These are phyloP conservation scores for Neltuma alba DNA, from an alignment of 306 rosid species.

Conservation along the genomic window DNA sequence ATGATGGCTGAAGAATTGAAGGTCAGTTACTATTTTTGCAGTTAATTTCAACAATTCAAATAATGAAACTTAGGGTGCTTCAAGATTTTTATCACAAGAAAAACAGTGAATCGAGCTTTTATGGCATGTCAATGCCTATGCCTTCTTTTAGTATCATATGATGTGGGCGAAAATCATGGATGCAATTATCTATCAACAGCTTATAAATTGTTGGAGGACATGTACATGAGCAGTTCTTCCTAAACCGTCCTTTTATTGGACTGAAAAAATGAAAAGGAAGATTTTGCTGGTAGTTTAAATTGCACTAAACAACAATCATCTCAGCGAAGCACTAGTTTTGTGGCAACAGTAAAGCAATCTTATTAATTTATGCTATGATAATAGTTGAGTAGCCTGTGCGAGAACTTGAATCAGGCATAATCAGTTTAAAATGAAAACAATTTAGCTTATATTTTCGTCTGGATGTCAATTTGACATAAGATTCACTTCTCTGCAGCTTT, in stretches of 20 bases:
- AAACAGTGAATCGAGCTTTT: conserved; percentile 13
- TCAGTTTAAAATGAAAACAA: conserved; percentile 7
- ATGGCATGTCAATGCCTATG: not conserved
- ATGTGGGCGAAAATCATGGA: not conserved
- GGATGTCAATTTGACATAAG: conserved; percentile 13
- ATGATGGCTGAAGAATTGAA: conserved; percentile 90
- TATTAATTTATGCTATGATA: conserved; percentile 14
- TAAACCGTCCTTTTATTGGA: not conserved
- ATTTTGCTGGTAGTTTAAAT: conserved; percentile 17
- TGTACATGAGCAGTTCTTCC: not conserved
- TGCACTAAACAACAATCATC: conserved; percentile 14
- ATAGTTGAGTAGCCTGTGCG: not conserved
- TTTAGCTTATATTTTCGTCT: conserved; percentile 23
- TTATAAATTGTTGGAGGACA: conserved; percentile 27
- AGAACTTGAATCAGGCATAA: not conserved
- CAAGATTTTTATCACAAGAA: conserved; percentile 19
- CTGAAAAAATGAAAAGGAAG: not conserved
- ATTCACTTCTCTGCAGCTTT: conserved; percentile 57
- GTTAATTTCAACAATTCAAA: conserved; percentile 4
- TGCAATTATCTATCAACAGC: conserved; percentile 7
- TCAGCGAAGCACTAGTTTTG: conserved; percentile 28
- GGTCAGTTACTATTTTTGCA: conserved; percentile 45
- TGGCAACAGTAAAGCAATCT: conserved; percentile 6
- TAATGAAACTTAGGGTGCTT: conserved; percentile 23
- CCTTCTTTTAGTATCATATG: conserved; percentile 24